These are phyloP conservation scores for Coemansia sp. DNA, from an alignment of 192 early-diverging fungal species.

Conservation along the genomic window DNA sequence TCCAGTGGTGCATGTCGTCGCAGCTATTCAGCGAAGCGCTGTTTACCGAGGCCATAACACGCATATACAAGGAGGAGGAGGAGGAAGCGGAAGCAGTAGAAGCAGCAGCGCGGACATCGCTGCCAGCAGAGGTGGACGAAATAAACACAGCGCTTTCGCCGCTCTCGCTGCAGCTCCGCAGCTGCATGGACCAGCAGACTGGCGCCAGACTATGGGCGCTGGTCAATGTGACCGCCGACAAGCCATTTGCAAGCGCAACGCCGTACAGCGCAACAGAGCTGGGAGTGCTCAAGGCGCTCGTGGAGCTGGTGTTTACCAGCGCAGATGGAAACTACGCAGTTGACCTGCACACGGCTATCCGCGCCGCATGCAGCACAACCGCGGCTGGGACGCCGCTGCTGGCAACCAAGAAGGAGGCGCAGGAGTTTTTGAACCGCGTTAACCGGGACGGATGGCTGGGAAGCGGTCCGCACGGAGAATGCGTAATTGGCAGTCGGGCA, in stretches of 20 bases:
- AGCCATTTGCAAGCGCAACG: conserved; percentile 19
- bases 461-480: neutral
- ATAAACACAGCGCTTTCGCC: conserved; percentile 11
- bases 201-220: conserved; percentile 33
- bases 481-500: conserved; percentile 21
- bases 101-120: neutral
- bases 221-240: conserved; percentile 38
- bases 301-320: conserved; percentile 29
- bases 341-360: conserved; percentile 26
- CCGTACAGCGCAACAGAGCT: conserved; percentile 27
- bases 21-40: conserved; percentile 25
- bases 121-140: conserved; percentile 13
- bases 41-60: conserved; percentile 16
- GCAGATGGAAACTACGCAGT: conserved; percentile 31
- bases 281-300: conserved; percentile 23
- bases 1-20: conserved; percentile 51
- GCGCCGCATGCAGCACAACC: neutral
- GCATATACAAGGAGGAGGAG: conserved; percentile 12
- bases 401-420: conserved; percentile 8
- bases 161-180: conserved; percentile 44
- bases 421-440: conserved; percentile 16
- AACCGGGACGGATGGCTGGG: conserved; percentile 31
- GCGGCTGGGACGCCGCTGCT: too few relatives aligned
- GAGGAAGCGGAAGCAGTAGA: too few relatives aligned
- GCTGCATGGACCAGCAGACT: conserved; percentile 29